These are phyloP conservation scores for Meira miltonrushii DNA, from an alignment of 1,284 basidiomycete genomes.

Conservation along the genomic window DNA sequence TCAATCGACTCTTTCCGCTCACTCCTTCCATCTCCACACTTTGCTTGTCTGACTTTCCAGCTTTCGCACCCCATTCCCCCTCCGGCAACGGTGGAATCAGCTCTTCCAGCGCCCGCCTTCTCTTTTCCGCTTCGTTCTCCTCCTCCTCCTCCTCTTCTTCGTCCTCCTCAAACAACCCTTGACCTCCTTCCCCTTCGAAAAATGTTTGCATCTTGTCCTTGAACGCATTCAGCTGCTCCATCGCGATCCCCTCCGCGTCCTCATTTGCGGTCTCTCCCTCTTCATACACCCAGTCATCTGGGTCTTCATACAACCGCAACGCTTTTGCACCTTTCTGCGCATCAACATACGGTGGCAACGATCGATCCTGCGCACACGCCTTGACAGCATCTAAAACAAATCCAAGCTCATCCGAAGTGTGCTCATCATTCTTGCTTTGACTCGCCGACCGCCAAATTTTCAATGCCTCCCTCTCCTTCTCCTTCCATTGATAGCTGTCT, in stretches of 20 bases:
- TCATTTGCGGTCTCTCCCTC: not conserved
- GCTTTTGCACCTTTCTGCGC: not conserved
- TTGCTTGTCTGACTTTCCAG: not conserved
- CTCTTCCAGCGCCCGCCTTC: not conserved
- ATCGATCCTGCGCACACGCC: not conserved
- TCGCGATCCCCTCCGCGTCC: conserved; percentile 20
- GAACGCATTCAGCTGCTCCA: conserved; percentile 30
- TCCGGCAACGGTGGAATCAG: conserved; percentile 9
- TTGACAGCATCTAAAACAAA: not conserved
- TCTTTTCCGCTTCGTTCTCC: conserved; percentile 14
- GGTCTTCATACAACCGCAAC: conserved; percentile 23
- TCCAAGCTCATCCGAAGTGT: not conserved
- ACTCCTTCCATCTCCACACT: not conserved
- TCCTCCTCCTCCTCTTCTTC: conserved; percentile 2
- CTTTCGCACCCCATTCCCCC: conserved; percentile 11
- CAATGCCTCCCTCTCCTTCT: conserved; percentile 27
- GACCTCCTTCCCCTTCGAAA: conserved; percentile 33
- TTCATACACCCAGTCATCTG: conserved; percentile 34
- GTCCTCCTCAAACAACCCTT: conserved; percentile 23
- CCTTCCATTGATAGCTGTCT: conserved; percentile 36
- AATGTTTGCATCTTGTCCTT: conserved; percentile 38
- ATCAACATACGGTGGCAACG: not conserved
- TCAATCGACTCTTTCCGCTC: not conserved
- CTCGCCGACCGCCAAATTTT: conserved; percentile 13
- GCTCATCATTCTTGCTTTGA: not conserved